Evolutionary conservation across 805 yeast species (phyloP).

Genomic region (Ogataea polymorpha): DNA sequence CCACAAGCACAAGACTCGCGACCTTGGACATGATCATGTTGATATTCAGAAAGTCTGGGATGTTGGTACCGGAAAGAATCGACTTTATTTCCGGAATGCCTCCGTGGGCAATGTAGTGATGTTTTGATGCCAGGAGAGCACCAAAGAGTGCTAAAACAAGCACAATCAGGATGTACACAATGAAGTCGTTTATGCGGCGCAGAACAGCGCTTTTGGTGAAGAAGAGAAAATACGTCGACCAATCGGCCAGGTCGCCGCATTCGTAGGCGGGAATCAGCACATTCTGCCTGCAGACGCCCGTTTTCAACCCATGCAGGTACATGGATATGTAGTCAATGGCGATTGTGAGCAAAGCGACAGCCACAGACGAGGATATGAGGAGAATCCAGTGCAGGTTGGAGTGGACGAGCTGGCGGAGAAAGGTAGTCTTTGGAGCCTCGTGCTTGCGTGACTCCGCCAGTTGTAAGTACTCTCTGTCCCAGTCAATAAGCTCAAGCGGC

Average conservation of each 20-base stretch:
- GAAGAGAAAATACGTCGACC: conserved; percentile 34
- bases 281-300: conserved; percentile 45
- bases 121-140: conserved; percentile 28
- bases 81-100: conserved; percentile 77
- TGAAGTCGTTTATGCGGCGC: conserved; percentile 27
- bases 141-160: conserved; percentile 39
- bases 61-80: conserved; percentile 61
- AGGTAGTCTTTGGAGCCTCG: conserved; percentile 1
- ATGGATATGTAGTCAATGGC: conserved; percentile 47
- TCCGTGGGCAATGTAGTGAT: conserved; percentile 44
- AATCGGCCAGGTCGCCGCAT: conserved; percentile 33
- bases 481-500: conserved; percentile 46
- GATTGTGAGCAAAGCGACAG: conserved; percentile 48
- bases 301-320: conserved; percentile 49
- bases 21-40: conserved; percentile 54
- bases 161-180: conserved; percentile 38
- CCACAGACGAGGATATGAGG: conserved; percentile 41
- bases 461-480: conserved; percentile 44
- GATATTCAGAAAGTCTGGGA: conserved; percentile 49
- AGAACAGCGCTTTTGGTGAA: conserved; percentile 25
- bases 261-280: conserved; percentile 28
- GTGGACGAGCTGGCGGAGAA: conserved; percentile 13
- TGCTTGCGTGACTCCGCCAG: conserved; percentile 13
- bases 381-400: conserved; percentile 45
- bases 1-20: conserved; percentile 57